phyloP scores from a whole-genome alignment of 2,329 filamentous ascomycete genomes.

The Triangularia setosa region DNA sequence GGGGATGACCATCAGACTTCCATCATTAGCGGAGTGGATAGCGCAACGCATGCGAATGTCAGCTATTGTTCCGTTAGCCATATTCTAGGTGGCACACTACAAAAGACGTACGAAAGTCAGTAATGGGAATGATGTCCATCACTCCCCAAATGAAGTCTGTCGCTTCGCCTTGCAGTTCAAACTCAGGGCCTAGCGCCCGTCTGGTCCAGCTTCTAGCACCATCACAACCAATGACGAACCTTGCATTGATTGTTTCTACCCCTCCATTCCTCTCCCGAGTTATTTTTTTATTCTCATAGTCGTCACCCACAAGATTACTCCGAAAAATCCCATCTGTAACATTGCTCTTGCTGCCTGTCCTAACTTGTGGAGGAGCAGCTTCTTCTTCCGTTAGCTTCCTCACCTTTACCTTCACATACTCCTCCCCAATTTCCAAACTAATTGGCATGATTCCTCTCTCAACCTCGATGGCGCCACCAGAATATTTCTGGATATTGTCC shows the following conservation, averaged over 20 bases:
- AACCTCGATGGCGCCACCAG: slow-evolving; percentile 37
- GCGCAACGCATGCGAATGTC: slow-evolving; percentile 30
- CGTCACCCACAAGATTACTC: slow-evolving; percentile 51
- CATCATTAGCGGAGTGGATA: slow-evolving; percentile 28
- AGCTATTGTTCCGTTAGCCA: slow-evolving; percentile 10
- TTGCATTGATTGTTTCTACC: slow-evolving; percentile 47
- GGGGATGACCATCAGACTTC: slow-evolving; percentile 31
- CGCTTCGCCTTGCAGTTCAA: slow-evolving; percentile 27
- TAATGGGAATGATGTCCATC: slow-evolving; percentile 30
- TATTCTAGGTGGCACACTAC: slow-evolving; percentile 27
- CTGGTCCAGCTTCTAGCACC: slow-evolving; percentile 65
- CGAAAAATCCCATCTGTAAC: slow-evolving; percentile 49
- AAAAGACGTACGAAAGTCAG: slow-evolving; percentile 32
- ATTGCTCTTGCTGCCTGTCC: slow-evolving; percentile 34
- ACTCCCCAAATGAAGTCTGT: slow-evolving; percentile 32
- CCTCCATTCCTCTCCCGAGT: slow-evolving; percentile 20
- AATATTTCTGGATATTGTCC: slow-evolving; percentile 24
- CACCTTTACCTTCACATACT: slow-evolving; percentile 56
- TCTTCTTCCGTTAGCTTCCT: slow-evolving; percentile 53
- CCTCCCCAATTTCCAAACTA: slow-evolving; percentile 45
- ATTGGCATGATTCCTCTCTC: slow-evolving; percentile 56
- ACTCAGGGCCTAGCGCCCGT: slow-evolving; percentile 42
- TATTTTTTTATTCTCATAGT: slow-evolving; percentile 41
- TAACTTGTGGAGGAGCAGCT: slow-evolving; percentile 39
- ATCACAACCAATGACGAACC: slow-evolving; percentile 66